phyloP scores from a whole-genome alignment of 2,329 filamentous ascomycete genomes.

The Alternaria ventricosa region DNA sequence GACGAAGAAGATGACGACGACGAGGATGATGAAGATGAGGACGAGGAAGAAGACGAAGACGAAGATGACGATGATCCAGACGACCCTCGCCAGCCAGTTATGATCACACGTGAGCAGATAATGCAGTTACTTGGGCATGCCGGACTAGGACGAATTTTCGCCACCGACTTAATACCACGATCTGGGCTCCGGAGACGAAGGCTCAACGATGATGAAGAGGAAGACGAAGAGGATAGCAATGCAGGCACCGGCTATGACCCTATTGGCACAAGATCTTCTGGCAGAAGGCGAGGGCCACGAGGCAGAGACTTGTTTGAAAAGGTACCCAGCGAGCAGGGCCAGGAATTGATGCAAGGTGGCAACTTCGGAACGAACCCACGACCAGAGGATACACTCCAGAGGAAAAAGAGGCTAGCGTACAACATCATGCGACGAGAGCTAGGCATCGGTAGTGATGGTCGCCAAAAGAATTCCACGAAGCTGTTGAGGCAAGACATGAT shows the following conservation, averaged over 20 bases:
- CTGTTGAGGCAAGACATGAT: constrained; percentile 79
- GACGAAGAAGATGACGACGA: constrained; percentile 15
- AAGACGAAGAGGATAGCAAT: constrained; percentile 50
- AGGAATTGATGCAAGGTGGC: constrained; percentile 80
- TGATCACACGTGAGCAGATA: constrained; percentile 59
- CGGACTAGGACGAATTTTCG: constrained; percentile 61
- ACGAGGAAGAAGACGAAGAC: constrained; percentile 33
- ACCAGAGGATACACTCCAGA: constrained; percentile 60
- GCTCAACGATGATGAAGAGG: constrained; percentile 47
- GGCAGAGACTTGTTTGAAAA: constrained; percentile 71
- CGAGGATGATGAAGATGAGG: constrained; percentile 42
- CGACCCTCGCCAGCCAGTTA: constrained; percentile 31
- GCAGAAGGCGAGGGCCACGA: constrained; percentile 51
- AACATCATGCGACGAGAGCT: constrained; percentile 83
- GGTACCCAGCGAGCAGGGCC: constrained; percentile 79
- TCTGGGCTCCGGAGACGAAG: constrained; percentile 19
- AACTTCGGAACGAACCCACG: constrained; percentile 74
- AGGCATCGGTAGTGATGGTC: constrained; percentile 67
- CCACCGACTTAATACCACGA: constrained; percentile 36
- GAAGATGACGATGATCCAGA: constrained; percentile 31
- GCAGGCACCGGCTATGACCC: constrained; percentile 43
- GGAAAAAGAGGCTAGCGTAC: constrained; percentile 67
- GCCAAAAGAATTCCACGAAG: constrained; percentile 66
- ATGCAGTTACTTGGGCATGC: constrained; percentile 61
- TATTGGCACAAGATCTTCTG: constrained; percentile 43